phyloP scores from a whole-genome alignment of 1,139 yeast species.

The Suhomyces bribrorum region DNA sequence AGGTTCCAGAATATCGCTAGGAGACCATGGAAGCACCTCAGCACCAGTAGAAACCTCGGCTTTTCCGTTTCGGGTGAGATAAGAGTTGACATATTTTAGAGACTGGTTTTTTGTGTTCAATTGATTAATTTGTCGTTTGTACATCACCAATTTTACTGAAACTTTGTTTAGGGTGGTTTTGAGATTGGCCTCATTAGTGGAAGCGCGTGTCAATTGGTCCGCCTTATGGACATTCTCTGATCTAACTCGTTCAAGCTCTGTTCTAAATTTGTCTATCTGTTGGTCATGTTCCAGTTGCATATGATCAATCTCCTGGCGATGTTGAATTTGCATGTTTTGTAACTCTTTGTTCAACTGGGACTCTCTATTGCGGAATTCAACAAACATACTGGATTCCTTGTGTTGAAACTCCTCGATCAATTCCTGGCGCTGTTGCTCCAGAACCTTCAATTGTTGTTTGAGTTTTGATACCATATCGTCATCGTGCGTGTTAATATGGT shows the following conservation, averaged over 20 bases:
- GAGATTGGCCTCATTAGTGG: slow-evolving; percentile 1
- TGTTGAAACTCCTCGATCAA: slow-evolving; percentile 17
- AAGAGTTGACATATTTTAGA: slow-evolving; percentile 10
- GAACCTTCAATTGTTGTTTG: slow-evolving; percentile 9
- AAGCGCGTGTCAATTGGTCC: slow-evolving; percentile 1
- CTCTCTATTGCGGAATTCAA: slow-evolving; percentile 8
- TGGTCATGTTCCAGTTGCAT: too few species aligned
- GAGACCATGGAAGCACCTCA: background rate
- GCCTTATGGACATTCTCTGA: background rate
- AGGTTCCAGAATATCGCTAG: background rate
- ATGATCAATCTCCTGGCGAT: background rate
- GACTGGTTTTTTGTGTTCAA: slow-evolving; percentile 12
- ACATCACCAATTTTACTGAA: slow-evolving; percentile 11
- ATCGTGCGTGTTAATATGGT: background rate
- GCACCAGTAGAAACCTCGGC: too few species aligned
- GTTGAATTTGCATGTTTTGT: slow-evolving; percentile 1
- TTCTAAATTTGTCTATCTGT: background rate
- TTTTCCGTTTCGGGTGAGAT: background rate
- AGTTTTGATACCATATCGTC: slow-evolving; percentile 3
- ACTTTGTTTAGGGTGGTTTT: slow-evolving; percentile 9
- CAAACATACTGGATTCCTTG: slow-evolving; percentile 13
- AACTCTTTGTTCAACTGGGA: slow-evolving; percentile 3
- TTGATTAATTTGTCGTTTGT: slow-evolving; percentile 13
- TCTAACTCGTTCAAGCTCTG: slow-evolving; percentile 1
- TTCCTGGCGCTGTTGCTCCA: slow-evolving; percentile 14